Base-by-base conservation (phyloP, 305 asterid species). In the Fraxinus latifolia region DNA sequence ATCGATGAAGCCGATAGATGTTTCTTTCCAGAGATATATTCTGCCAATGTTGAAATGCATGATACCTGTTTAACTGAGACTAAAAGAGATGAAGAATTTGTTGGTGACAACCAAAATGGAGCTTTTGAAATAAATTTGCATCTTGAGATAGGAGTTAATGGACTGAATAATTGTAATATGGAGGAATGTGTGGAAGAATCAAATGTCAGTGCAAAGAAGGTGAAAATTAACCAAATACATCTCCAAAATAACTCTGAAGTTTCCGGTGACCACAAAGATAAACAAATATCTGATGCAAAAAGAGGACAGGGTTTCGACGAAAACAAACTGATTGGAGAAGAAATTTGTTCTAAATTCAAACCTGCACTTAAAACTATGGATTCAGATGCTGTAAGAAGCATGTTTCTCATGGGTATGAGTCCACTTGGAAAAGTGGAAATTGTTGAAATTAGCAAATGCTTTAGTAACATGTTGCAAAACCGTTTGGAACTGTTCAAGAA, bases 1-100 rank as follows among this genome's bases (percentile, higher is more conserved):
- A 83, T 87, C 79, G 90, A 87, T 76, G 90, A 87, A 70, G 82
- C 79, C 73, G 85, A 85, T 37, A 77, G 80, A 34, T 81, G 87
- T 42, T 85, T 68, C 65, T 83, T 87, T 80, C 87, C 90, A 5
- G 87, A 87, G 44, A 53, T 71, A 39, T 76, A 25, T 76, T 77
- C 70, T 42, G 60, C 23, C 55, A 68, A 68, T 33, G 4, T 67
- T 62, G 74, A 67, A 80, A 37, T 58, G 34, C 76, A 42, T 74
- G 78, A 73, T 42, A 9, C 23, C 58, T 77, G 67, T 79, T 77
- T 29, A 47, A 32, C 53, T 44, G 85, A 37, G 73, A 36, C 19
- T 6, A 58, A 70, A 32, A 79, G 68, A 78, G 77, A 53, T 17
- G 80, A 72, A 36, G 82, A 36, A 44, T 53, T 32, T 74, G 53